Conservation (phyloP, 352 stramenopile genomes). For the Phytophthora nicotianae region DNA sequence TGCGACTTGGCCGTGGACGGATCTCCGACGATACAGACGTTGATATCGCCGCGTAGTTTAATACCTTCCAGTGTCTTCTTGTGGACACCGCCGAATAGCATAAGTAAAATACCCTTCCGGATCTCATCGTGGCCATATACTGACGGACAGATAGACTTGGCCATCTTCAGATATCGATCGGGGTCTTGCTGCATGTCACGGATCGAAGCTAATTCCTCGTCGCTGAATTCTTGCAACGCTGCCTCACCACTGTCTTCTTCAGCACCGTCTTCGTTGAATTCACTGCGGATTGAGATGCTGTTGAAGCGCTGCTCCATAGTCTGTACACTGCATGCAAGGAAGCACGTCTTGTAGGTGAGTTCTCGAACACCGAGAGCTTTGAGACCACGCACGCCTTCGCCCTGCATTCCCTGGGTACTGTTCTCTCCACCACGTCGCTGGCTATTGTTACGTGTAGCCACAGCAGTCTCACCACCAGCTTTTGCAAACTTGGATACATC, state of each 20-base stretch:
- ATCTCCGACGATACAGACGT: slow-evolving; percentile 99
- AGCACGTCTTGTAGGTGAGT: slow-evolving; percentile 98
- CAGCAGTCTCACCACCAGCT: slow-evolving; percentile 68
- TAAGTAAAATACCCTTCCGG: slow-evolving; percentile 94
- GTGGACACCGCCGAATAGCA: slow-evolving; percentile 98
- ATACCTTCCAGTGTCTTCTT: slow-evolving; percentile 98
- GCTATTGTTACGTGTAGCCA: slow-evolving; percentile 49
- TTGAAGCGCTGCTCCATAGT: slow-evolving; percentile 90
- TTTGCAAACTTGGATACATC: slow-evolving; percentile 93
- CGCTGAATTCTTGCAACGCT: slow-evolving; percentile 83
- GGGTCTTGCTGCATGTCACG: slow-evolving; percentile 91
- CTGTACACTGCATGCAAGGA: slow-evolving; percentile 95
- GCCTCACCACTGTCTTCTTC: slow-evolving; percentile 34
- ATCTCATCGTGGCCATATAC: slow-evolving; percentile 98
- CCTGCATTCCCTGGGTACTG: slow-evolving; percentile 80
- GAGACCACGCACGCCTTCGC: slow-evolving; percentile 94
- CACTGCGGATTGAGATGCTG: slow-evolving; percentile 85
- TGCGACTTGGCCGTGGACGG: slow-evolving; percentile 99
- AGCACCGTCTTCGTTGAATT: slow-evolving; percentile 61
- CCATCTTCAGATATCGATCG: slow-evolving; percentile 93
- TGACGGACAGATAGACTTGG: slow-evolving; percentile 94
- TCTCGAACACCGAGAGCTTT: slow-evolving; percentile 96
- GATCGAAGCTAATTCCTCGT: slow-evolving; percentile 93
- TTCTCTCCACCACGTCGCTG: slow-evolving; percentile 60
- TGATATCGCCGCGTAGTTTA: slow-evolving; percentile 98